These are phyloP conservation scores for Neolentinus lepideus DNA, from an alignment of 1,284 basidiomycete genomes.

Conservation along the genomic window DNA sequence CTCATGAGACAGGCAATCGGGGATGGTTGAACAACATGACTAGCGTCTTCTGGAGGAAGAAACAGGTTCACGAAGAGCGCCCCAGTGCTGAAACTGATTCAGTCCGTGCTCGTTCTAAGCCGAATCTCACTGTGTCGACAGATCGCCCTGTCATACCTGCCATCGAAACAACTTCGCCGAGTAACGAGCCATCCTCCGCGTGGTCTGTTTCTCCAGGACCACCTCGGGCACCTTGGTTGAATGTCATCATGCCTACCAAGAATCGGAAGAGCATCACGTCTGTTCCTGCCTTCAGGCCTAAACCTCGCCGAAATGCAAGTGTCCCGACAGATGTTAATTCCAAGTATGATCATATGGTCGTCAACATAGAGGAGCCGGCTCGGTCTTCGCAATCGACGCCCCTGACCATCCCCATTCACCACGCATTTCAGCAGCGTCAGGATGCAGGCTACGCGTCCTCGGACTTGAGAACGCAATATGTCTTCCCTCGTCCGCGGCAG, in stretches of 20 bases:
- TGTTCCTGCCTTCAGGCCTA: slow-evolving; percentile 13
- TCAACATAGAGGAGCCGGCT: slow-evolving; percentile 10
- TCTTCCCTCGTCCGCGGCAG: slow-evolving; percentile 18
- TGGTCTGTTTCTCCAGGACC: slow-evolving; percentile 35
- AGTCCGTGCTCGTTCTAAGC: slow-evolving; percentile 19
- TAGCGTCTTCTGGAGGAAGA: slow-evolving; percentile 22
- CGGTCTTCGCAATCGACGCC: slow-evolving; percentile 12
- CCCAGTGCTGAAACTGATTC: slow-evolving; percentile 7
- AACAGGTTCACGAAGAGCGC: slow-evolving; percentile 2
- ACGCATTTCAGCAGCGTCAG: not conserved
- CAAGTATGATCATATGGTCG: slow-evolving; percentile 11
- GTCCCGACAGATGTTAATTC: slow-evolving; percentile 19
- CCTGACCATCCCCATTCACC: slow-evolving; percentile 1
- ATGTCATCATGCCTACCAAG: slow-evolving; percentile 19
- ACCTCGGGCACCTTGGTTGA: slow-evolving; percentile 29
- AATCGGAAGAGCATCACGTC: slow-evolving; percentile 16
- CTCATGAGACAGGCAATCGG: slow-evolving; percentile 4
- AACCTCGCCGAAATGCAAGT: slow-evolving; percentile 24
- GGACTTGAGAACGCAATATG: slow-evolving; percentile 2
- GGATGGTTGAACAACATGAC: slow-evolving; percentile 14
- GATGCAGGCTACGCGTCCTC: too few species aligned
- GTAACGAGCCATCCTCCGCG: slow-evolving; percentile 22
- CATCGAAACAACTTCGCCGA: slow-evolving; percentile 21
- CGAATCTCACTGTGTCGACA: slow-evolving; percentile 38
- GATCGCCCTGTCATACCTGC: slow-evolving; percentile 26